Base-by-base conservation (phyloP, 2,329 filamentous ascomycete species). In the Conoideocrella luteorostrata region DNA sequence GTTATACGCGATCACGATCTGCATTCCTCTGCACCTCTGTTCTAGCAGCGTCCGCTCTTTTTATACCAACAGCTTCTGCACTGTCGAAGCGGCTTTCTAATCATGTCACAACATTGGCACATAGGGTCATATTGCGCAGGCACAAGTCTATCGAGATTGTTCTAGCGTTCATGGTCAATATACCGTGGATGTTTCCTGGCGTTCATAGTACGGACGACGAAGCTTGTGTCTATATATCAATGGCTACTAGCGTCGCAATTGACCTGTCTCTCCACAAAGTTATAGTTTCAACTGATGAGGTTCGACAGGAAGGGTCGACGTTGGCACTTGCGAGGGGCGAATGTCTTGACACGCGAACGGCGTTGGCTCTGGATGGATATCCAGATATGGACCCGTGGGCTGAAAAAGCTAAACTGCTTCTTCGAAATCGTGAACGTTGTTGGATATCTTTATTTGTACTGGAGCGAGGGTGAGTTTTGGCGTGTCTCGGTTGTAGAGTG, bases 221-320 rank as follows among this genome's bases (percentile, higher is more conserved):
- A 53, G 86, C 84, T 0, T 86, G 82, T 46, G 75, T 78, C 33
- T 87, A 85, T 51, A 77, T 88, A 43, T 77, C 82, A 2, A 80
- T 83, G 65, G 83, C 84, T 2, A 67, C 84, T 9, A 82, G 80
- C 1, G 78, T 87, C 47, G 82, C 84, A 0, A 66, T 86, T 26
- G 84, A 88, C 52, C 54, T 88, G 7, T 83, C 78, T 83, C 78
- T 88, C 12, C 82, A 87, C 61, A 88, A 87, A 55, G 76, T 84
- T 4, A 71, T 86, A 4, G 67, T 80, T 0, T 74, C 81, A 0
- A 71, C 75, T 1, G 63, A n/a, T n/a, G n/a, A 50, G 58, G 70
- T 39, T 65, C 67, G 55, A 56, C 75, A 60, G 57, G 74, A 50
- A 52, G 67, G 51, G 52, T 70, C 44, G 48, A 72, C 48, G 40